phyloP scores from a whole-genome alignment of 352 stramenopile species.

The Phytophthora pseudosyringae region DNA sequence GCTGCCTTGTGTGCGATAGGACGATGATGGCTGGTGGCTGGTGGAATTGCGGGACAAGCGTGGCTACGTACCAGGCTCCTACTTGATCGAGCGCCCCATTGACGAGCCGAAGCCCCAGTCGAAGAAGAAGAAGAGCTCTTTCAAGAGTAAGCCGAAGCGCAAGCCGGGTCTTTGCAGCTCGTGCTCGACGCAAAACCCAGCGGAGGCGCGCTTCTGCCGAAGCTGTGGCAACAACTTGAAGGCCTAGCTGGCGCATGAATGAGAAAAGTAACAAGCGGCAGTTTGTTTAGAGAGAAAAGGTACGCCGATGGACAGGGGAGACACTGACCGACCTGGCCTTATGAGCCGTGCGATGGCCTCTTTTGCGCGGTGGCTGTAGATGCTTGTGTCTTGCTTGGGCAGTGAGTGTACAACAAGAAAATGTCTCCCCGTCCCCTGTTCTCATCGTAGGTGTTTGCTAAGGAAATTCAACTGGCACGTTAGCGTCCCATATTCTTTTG shows the following conservation, averaged over 20 bases:
- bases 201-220: slow-evolving; percentile 78
- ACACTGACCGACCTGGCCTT: slow-evolving; percentile 23
- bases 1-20: slow-evolving; percentile 29
- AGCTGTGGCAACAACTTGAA: slow-evolving; percentile 81
- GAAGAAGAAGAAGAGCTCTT: slow-evolving; percentile 40
- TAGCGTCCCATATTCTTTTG: slow-evolving; percentile 21
- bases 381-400: slow-evolving; percentile 22
- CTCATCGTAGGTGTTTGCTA: slow-evolving; percentile 37
- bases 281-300: slow-evolving; percentile 41
- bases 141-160: slow-evolving; percentile 38
- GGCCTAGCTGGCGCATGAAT: slow-evolving; percentile 38
- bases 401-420: slow-evolving; percentile 26
- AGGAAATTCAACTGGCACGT: slow-evolving; percentile 41
- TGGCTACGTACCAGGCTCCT: slow-evolving; percentile 83
- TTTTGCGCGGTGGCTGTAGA: slow-evolving; percentile 31
- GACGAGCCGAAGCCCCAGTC: slow-evolving; percentile 45
- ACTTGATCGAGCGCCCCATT: slow-evolving; percentile 77
- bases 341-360: slow-evolving; percentile 31
- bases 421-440: slow-evolving; percentile 24
- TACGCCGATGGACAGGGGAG: slow-evolving; percentile 19
- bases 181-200: slow-evolving; percentile 79
- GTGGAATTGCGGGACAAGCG: slow-evolving; percentile 71
- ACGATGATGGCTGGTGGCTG: slow-evolving; percentile 88
- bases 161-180: slow-evolving; percentile 68
- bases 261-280: slow-evolving; percentile 30